These are phyloP conservation scores for Catenaria anguillulae DNA, from an alignment of 371 early-diverging fungal species.

Conservation along the genomic window DNA sequence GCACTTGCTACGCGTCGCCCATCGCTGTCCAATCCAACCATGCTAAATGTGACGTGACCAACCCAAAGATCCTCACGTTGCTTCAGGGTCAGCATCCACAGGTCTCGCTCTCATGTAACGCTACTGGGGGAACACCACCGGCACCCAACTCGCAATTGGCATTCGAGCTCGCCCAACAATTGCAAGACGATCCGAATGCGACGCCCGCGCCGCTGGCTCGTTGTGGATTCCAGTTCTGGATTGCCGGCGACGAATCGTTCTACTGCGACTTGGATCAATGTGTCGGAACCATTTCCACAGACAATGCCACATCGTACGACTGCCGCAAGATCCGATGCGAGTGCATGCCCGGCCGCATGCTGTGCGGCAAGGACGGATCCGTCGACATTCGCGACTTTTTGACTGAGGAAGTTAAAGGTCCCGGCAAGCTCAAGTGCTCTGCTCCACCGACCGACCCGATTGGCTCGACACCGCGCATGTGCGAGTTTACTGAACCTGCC, in stretches of 20 bases:
- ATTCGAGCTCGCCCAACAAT: background rate
- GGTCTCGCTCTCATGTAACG: conserved; percentile 51
- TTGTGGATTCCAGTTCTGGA: conserved; percentile 28
- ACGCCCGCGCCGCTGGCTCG: background rate
- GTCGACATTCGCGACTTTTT: conserved; percentile 59
- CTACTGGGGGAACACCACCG: background rate
- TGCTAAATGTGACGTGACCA: conserved; percentile 79
- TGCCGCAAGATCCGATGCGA: conserved; percentile 52
- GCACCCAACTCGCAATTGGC: too few species aligned
- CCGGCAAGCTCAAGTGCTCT: conserved; percentile 49
- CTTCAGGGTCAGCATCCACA: conserved; percentile 45
- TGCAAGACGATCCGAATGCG: background rate
- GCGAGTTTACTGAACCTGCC: conserved; percentile 32
- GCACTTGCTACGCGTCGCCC: conserved; percentile 69
- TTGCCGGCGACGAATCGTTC: conserved; percentile 57
- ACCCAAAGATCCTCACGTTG: conserved; percentile 44
- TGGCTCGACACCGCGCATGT: conserved; percentile 26
- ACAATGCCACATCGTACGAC: conserved; percentile 33
- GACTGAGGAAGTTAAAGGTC: conserved; percentile 53
- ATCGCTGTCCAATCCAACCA: conserved; percentile 57
- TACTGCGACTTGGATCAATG: conserved; percentile 55
- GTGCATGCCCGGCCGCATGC: conserved; percentile 54
- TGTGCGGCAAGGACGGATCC: conserved; percentile 61
- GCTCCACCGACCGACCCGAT: conserved; percentile 13
- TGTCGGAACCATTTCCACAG: conserved; percentile 32